Conservation (phyloP, 305 asterid genomes). For the Solanum hybrid region DNA sequence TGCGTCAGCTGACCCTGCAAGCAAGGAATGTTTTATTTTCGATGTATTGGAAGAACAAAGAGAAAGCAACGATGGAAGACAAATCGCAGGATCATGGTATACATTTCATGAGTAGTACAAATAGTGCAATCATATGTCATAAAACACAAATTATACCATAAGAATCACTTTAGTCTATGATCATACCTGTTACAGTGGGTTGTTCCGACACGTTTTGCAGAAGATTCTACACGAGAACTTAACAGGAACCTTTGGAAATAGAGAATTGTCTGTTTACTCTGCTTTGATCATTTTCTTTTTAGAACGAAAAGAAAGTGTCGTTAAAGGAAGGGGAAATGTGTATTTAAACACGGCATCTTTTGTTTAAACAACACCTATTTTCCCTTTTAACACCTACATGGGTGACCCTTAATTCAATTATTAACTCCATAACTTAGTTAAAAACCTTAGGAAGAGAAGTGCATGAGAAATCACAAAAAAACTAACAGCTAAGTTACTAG, state of each 20-base stretch:
- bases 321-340: not conserved
- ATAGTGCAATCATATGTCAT: not conserved
- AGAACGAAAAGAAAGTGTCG: not conserved
- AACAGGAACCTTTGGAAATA: not conserved
- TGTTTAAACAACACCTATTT: not conserved
- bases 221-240: not conserved
- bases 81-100: not conserved
- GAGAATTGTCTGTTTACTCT: not conserved
- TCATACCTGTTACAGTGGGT: not conserved
- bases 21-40: not conserved
- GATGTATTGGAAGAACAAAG: not conserved
- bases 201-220: not conserved
- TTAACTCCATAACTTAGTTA: not conserved
- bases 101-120: not conserved
- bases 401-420: not conserved
- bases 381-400: not conserved
- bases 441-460: too few species aligned
- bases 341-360: not conserved
- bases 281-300: not conserved
- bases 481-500: not conserved
- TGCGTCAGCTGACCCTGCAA: conserved; percentile 4
- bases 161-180: not conserved
- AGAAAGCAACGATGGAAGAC: not conserved
- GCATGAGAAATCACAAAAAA: not conserved
- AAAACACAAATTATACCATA: not conserved